Evolutionary conservation across 805 yeast species (phyloP).

Genomic region (Ascoidea tarda): DNA sequence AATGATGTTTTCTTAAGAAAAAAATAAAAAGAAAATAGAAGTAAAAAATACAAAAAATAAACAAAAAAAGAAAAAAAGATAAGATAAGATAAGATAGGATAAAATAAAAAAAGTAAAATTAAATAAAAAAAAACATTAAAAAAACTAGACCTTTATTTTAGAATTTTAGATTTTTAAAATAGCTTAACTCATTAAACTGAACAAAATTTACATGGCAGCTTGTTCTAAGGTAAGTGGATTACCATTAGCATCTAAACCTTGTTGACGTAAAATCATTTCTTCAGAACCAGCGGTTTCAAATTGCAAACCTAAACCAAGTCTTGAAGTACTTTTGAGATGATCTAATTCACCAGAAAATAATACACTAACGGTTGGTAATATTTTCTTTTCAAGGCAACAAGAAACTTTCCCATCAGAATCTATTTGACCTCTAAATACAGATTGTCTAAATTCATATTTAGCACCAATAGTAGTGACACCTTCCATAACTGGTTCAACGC

Average conservation of each 20-base stretch:
- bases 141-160: too few species aligned
- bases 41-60: too few species aligned
- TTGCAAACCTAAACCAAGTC: conserved; percentile 88
- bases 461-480: conserved; percentile 93
- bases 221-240: conserved; percentile 5
- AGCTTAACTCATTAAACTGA: conserved; percentile 10
- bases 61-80: too few species aligned
- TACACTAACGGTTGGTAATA: conserved; percentile 81
- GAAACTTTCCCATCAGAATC: conserved; percentile 86
- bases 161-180: too few species aligned
- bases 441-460: conserved; percentile 94
- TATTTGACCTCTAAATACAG: conserved; percentile 88
- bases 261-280: conserved; percentile 48
- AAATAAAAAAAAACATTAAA: too few species aligned
- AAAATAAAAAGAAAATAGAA: too few species aligned
- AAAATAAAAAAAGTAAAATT: too few species aligned
- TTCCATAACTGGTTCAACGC: conserved; percentile 74
- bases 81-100: too few species aligned
- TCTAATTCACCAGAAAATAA: conserved; percentile 88
- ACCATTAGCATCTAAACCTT: background rate
- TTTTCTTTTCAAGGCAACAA: conserved; percentile 84
- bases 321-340: conserved; percentile 65
- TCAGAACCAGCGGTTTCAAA: conserved; percentile 92
- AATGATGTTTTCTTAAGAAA: too few species aligned
- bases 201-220: conserved; percentile 19